phyloP scores from a whole-genome alignment of 1,284 basidiomycete genomes.

The Chiua sp. region DNA sequence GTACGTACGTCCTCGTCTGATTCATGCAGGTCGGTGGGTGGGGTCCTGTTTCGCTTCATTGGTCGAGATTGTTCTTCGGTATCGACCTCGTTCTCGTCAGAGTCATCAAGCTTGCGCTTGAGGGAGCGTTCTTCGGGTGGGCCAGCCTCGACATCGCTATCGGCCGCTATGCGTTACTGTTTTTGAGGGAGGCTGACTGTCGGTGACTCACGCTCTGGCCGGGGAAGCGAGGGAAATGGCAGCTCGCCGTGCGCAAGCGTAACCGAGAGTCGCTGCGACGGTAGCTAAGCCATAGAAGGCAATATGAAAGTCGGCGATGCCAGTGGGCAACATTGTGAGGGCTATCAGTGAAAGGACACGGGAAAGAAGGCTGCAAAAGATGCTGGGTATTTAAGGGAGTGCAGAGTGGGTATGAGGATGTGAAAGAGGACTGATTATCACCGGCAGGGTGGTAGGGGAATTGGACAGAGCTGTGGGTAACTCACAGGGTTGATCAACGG shows the following conservation, averaged over 20 bases:
- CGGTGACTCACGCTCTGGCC: conserved; percentile 35
- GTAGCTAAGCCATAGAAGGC: conserved; percentile 60
- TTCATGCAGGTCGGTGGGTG: conserved; percentile 41
- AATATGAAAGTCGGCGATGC: conserved; percentile 48
- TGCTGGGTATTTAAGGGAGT: conserved; percentile 33
- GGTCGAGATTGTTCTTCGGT: conserved; percentile 38
- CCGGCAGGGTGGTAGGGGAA: conserved; percentile 1
- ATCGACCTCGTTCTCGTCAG: conserved; percentile 34
- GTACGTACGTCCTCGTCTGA: conserved; percentile 35
- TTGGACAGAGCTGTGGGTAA: conserved; percentile 1
- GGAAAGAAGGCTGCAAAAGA: too few species aligned
- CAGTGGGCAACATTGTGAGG: conserved; percentile 38
- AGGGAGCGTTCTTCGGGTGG: conserved; percentile 38
- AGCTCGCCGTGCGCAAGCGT: conserved; percentile 52
- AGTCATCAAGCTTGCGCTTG: conserved; percentile 47
- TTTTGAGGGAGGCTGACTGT: conserved; percentile 36
- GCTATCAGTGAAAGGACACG: too few species aligned
- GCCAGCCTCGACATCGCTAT: conserved; percentile 38
- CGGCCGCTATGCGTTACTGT: conserved; percentile 34
- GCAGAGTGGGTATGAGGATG: conserved; percentile 6
- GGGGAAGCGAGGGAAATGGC: conserved; percentile 26
- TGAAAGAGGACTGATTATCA: conserved; percentile 26
- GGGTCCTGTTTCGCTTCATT: conserved; percentile 56
- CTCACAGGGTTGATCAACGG: conserved; percentile 29
- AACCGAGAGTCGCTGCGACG: conserved; percentile 62